Percentiles rank a stretch among this genome's conserved stretches.
phyloP scores from a whole-genome alignment of 352 stramenopile species.

The Phytophthora pluvialis region DNA sequence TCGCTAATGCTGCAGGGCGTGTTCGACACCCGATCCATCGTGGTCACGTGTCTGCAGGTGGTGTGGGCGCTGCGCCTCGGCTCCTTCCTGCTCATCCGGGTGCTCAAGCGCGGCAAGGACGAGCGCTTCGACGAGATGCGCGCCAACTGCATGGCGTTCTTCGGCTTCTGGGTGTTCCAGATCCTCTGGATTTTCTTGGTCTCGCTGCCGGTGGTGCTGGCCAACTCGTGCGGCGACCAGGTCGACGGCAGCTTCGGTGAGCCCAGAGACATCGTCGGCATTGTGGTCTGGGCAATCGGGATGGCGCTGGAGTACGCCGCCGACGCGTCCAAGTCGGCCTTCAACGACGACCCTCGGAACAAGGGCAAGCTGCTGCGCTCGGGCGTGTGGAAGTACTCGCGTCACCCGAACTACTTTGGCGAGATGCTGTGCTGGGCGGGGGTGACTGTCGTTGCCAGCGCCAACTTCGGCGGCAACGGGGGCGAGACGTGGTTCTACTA shows the following conservation, averaged over 20 bases:
- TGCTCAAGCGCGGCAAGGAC: conserved; percentile 76
- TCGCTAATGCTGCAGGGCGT: conserved; percentile 52
- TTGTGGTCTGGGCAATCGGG: conserved; percentile 62
- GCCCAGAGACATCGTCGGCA: conserved; percentile 45
- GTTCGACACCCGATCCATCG: conserved; percentile 52
- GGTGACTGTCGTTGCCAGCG: conserved; percentile 49
- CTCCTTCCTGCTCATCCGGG: conserved; percentile 64
- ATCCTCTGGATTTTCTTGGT: conserved; percentile 85
- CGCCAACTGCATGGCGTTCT: conserved; percentile 62
- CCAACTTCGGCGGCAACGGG: conserved; percentile 41
- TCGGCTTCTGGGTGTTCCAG: conserved; percentile 85
- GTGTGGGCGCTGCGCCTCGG: conserved; percentile 74
- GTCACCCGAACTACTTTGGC: conserved; percentile 94
- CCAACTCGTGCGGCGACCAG: conserved; percentile 50
- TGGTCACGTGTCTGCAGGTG: conserved; percentile 54
- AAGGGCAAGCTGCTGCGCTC: conserved; percentile 58
- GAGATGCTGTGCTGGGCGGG: conserved; percentile 93
- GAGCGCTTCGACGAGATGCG: conserved; percentile 83
- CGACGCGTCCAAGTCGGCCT: conserved; percentile 66
- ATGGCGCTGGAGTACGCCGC: conserved; percentile 64
- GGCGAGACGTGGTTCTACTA: conserved; percentile 53
- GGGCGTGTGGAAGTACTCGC: conserved; percentile 87
- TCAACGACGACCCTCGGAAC: conserved; percentile 57
- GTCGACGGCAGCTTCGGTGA: conserved; percentile 41
- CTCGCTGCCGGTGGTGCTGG: conserved; percentile 69